Evolutionary conservation across 2,329 filamentous ascomycete genomes (phyloP), one percentile per base, ranked within the genome.

Genomic region (Dactylella cylindrospora): DNA sequence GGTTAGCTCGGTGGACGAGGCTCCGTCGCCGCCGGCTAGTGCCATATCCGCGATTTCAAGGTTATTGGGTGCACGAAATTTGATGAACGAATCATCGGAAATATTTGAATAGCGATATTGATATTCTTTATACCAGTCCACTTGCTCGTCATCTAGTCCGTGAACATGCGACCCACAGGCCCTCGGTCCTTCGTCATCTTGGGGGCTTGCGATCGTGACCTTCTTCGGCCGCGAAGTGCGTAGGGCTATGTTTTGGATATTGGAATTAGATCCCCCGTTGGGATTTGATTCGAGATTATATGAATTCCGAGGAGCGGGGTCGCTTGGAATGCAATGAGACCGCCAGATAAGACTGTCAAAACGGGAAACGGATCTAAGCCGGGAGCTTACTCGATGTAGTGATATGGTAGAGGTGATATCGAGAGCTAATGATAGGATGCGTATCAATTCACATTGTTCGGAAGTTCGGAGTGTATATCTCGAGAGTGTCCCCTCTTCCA

Each of bases 81-180:
- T 52, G 49, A 65, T 57, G 35, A 60, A 45, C 3, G 52, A 61
- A 29, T 53, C 31, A 20, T 61, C 44, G 1, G 61, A 57, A 9
- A 65, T 29, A 15, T 54, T 62, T 2, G 66, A 62, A 62, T 68
- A 46, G 3, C 67, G 67, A 19, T 67, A 69, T 31, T 67, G 66
- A 28, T 66, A 69, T 43, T 69, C 67, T 28, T 65, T 66, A 38
- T 69, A 69, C 67, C 67, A 69, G 44, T 69, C 67, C 13, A 69
- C 64, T 19, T 67, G 64, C 19, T 65, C 64, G 1, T 57, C 19
- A 4, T 66, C 62, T 5, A 22, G 23, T 10, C 47, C 25, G 15
- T 54, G 50, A 26, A 10, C 15, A 40, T 31, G 32, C 12, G 17
- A 29, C 32, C 50, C 15, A 7, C 19, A 29, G 13, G 17, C 28